phyloP scores from a whole-genome alignment of 768 basidiomycete genomes.

The Termitomyces sp. region DNA sequence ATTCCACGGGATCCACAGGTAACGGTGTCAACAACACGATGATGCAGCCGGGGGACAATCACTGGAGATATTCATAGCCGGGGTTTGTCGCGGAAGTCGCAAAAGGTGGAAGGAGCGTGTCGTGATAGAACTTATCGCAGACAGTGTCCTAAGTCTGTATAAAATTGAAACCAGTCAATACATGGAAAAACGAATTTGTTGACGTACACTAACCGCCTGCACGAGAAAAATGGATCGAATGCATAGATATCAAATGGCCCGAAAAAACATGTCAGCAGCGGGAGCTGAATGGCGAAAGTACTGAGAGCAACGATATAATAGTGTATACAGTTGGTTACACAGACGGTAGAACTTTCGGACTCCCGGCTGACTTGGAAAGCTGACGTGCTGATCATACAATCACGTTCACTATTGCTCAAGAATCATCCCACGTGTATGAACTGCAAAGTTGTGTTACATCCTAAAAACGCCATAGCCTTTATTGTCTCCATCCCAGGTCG shows the following conservation, averaged over 20 bases:
- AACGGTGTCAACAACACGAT: neutral
- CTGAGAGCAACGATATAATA: neutral
- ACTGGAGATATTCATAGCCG: neutral
- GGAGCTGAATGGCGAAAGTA: neutral
- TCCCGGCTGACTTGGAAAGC: neutral
- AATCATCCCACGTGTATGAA: neutral
- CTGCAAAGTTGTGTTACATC: conserved; percentile 47
- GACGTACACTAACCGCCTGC: neutral
- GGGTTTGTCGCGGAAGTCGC: neutral
- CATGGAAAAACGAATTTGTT: neutral
- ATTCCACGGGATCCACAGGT: neutral
- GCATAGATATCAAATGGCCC: neutral
- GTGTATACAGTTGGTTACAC: neutral
- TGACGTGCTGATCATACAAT: neutral
- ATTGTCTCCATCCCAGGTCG: conserved; percentile 67
- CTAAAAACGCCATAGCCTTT: conserved; percentile 87
- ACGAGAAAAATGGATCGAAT: neutral
- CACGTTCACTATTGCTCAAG: neutral
- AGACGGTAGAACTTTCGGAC: neutral
- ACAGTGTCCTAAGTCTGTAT: neutral
- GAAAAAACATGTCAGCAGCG: neutral
- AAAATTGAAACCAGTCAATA: neutral
- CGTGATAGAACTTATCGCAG: neutral
- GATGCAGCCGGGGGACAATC: neutral
- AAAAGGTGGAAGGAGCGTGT: neutral